phyloP scores from a whole-genome alignment of 805 yeast genomes.

The Candida tammaniensis region DNA sequence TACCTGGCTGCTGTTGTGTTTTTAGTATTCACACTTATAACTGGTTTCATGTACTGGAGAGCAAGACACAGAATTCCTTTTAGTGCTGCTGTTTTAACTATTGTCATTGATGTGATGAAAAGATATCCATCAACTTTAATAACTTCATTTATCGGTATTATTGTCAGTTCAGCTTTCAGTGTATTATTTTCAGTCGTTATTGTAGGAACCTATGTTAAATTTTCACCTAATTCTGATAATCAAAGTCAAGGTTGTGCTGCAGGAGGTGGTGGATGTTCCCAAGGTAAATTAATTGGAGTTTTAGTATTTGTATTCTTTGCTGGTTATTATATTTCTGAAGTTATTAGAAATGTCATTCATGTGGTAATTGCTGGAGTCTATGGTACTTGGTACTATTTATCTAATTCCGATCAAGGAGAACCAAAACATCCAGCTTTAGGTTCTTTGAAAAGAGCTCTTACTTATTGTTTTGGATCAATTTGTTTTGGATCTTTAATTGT shows the following conservation, averaged over 20 bases:
- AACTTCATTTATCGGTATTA: slow-evolving; percentile 58
- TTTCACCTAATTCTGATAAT: slow-evolving; percentile 53
- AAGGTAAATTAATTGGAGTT: slow-evolving; percentile 62
- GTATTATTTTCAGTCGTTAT: slow-evolving; percentile 64
- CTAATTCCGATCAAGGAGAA: slow-evolving; percentile 70
- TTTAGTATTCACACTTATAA: slow-evolving; percentile 58
- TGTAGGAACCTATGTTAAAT: slow-evolving; percentile 76
- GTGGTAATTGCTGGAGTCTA: slow-evolving; percentile 79
- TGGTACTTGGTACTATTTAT: slow-evolving; percentile 89
- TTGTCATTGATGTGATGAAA: slow-evolving; percentile 76
- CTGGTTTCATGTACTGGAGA: slow-evolving; percentile 71
- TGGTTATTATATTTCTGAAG: slow-evolving; percentile 82
- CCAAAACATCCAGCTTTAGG: slow-evolving; percentile 80
- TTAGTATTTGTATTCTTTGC: slow-evolving; percentile 75
- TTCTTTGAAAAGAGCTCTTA: slow-evolving; percentile 74
- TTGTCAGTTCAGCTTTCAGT: slow-evolving; percentile 60
- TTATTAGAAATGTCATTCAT: slow-evolving; percentile 75
- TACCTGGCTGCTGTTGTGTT: slow-evolving; percentile 82
- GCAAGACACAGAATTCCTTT: slow-evolving; percentile 71
- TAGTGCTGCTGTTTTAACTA: slow-evolving; percentile 65
- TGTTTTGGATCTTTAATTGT: slow-evolving; percentile 81
- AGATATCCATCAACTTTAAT: slow-evolving; percentile 66
- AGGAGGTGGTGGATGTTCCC: slow-evolving; percentile 53
- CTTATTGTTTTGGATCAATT: slow-evolving; percentile 86
- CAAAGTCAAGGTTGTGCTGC: slow-evolving; percentile 53